Base-by-base conservation (phyloP, 2,329 filamentous ascomycete genomes). In the Trichoderma brevicompactum region DNA sequence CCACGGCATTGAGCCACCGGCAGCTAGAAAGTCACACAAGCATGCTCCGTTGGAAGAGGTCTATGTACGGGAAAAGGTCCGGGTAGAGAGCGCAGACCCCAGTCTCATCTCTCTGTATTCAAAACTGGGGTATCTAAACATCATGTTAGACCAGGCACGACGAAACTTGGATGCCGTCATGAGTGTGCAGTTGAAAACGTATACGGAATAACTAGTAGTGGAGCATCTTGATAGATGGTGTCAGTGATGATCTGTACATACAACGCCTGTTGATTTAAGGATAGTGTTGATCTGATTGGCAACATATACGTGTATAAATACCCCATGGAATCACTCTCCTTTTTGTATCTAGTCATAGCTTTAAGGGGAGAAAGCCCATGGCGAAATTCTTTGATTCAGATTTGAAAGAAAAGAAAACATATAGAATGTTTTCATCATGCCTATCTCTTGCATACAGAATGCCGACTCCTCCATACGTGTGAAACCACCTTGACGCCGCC, bases 51-150 rank as follows among this genome's bases (percentile, higher is more conserved):
- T 76, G 38, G 75, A 78, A 2, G 88, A 95, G 67, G 93, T 97
- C 2, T 89, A 87, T 69, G 94, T 98, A 52, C 88, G 89, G 70
- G 94, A 97, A 76, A 97, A 97, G 79, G 86, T 97, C 5, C 85
- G 91, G 46, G 89, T 97, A 2, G 94, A 97, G 77, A 94, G 88
- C 72, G 92, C 93, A 64, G 94, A 98, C 76, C 94, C 94, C 1
- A 94, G 88, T 71, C 75, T 97, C 69, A 88, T 97, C 75, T 90
- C 91, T 41, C 82, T 95, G 40, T 89, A 92, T 75, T 90, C 92
- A 5, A 97, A 97, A 78, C 80, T 97, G 70, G 87, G 85, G 36
- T 92, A 91, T 5, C 79, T 97, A 65, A 89, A 90, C 68, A 87
- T 93, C 71, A 89, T 89, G 67, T 82, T 97, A 19, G 81, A 83